Evolutionary conservation across 441 rosid genomes (phyloP), one percentile per base, ranked within the genome.

Genomic region (Viola pubescens): DNA sequence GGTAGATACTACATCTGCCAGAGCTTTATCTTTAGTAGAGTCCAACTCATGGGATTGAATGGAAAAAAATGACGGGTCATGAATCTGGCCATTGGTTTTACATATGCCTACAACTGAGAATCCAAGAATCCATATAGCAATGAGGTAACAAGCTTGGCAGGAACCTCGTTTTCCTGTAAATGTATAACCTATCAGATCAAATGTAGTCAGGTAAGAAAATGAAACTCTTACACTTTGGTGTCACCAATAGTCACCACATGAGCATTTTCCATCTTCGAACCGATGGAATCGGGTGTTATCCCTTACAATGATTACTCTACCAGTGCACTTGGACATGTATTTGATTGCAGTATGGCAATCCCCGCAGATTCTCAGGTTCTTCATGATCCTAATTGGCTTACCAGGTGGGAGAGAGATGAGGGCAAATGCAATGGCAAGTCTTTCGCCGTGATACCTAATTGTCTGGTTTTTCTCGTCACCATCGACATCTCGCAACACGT

Each of bases 261-360:
- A 89, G 67, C 97, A 89, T 60, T 70, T 80, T 4, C 97, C 97
- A 52, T 79, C 70, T 62, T 83, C 82, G 26, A 89, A 89, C 38
- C 88, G 76, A 77, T 89, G 95, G 64, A 89, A 87, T 53, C 95
- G 58, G 56, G 78, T 89, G 62, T 85, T 79, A 67, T 89, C 97
- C 62, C 91, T 83, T 67, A 85, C 84, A 19, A 83, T 83, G 60
- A 89, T 83, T 49, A 82, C 85, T 70, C 97, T 71, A 64, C 83
- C 78, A 4, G 82, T 68, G 68, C 95, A 87, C 40, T 74, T 64
- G 19, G 88, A 87, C 88, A 89, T 82, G 66, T 76, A 73, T 74
- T 87, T 85, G 58, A 87, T 87, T 11, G 97, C 91, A 9, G 75
- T 74, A 61, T 90, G 97, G 64, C 97, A 90, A 69, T 90, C 94